A percentile compares a stretch with the other conserved stretches of the same genome.
Conservation (phyloP, 495 filamentous ascomycete genomes). For the Talaromyces nanjingensis region DNA sequence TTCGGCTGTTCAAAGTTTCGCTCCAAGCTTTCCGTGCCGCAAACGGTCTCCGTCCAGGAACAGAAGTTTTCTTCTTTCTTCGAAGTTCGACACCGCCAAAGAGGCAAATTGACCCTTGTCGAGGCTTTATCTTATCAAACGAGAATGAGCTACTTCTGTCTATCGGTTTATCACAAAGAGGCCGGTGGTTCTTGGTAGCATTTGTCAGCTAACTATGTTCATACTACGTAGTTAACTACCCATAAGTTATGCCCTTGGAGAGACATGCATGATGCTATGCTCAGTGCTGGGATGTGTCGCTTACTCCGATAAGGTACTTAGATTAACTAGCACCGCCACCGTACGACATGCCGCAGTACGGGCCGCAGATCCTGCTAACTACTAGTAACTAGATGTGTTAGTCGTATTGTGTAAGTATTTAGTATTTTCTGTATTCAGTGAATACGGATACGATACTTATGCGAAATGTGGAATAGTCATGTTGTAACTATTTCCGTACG, state of each 20-base stretch:
- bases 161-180: background rate
- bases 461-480: too few relatives aligned
- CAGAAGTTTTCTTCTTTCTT: background rate
- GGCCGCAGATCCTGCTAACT: background rate
- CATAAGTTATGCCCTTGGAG: too few relatives aligned
- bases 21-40: background rate
- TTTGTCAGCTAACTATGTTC: background rate
- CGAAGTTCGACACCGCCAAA: background rate
- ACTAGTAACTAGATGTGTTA: background rate
- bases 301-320: background rate
- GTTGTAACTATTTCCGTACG: too few relatives aligned
- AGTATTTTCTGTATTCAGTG: background rate
- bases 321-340: background rate
- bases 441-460: background rate
- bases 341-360: background rate
- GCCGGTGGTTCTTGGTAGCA: background rate
- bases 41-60: conserved; percentile 3
- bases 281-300: background rate
- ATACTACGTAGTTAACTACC: background rate
- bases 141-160: background rate
- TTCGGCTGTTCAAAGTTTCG: background rate
- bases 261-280: background rate
- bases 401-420: background rate
- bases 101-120: background rate
- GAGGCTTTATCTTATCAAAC: background rate